These are phyloP conservation scores for Leccinum olivaceopallidum DNA, from an alignment of 768 basidiomycete species.

Conservation along the genomic window DNA sequence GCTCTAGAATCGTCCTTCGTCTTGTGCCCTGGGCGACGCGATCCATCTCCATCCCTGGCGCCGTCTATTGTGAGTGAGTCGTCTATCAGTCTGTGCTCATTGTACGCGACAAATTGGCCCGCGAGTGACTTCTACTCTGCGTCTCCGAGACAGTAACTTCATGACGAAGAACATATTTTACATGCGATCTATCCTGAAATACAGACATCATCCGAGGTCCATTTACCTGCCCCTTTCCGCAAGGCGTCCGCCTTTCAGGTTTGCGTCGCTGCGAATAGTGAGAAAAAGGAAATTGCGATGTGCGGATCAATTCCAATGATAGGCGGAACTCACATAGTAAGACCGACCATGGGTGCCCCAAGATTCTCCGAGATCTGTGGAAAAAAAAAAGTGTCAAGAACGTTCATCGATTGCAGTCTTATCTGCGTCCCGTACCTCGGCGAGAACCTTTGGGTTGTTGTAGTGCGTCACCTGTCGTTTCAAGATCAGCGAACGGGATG, in stretches of 20 bases:
- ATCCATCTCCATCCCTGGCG: constrained; percentile 58
- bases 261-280: constrained; percentile 47
- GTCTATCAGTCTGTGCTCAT: not conserved
- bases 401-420: not conserved
- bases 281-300: not conserved
- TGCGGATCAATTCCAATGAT: constrained; percentile 1
- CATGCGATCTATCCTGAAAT: constrained; percentile 26
- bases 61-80: constrained; percentile 53
- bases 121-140: constrained; percentile 7
- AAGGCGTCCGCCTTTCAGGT: constrained; percentile 69
- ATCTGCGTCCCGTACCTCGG: constrained; percentile 55
- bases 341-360: constrained; percentile 91
- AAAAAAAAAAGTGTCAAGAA: constrained; percentile 3
- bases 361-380: constrained; percentile 74
- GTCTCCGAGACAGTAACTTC: constrained; percentile 18
- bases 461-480: constrained; percentile 77
- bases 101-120: too few species aligned
- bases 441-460: constrained; percentile 91
- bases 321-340: constrained; percentile 67
- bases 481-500: constrained; percentile 5
- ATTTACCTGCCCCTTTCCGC: constrained; percentile 66
- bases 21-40: constrained; percentile 50
- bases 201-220: constrained; percentile 14
- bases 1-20: constrained; percentile 46
- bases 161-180: constrained; percentile 35